Conservation (phyloP, 192 early-diverging fungal genomes). For the Umbelopsis vinacea region DNA sequence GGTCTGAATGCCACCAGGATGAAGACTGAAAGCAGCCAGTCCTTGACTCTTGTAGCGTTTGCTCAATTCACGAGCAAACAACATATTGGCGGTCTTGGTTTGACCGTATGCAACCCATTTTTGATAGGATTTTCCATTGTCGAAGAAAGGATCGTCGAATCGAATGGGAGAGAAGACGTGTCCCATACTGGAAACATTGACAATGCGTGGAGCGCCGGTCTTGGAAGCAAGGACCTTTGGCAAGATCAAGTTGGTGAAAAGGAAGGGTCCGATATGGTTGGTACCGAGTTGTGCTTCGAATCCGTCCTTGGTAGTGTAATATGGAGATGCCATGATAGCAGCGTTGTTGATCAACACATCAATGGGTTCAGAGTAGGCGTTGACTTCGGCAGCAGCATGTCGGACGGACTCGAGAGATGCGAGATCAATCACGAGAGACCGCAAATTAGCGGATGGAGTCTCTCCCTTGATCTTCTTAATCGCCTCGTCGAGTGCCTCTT, state of each 20-base stretch:
- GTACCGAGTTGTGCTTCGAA: conserved; percentile 69
- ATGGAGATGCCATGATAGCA: conserved; percentile 62
- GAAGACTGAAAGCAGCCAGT: conserved; percentile 9
- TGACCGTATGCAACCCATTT: conserved; percentile 25
- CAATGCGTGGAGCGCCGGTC: background rate
- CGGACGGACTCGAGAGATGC: conserved; percentile 43
- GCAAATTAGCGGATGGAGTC: conserved; percentile 23
- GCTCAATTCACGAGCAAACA: conserved; percentile 41
- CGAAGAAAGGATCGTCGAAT: background rate
- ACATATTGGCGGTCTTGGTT: conserved; percentile 57
- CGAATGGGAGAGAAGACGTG: background rate
- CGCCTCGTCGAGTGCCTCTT: conserved; percentile 18
- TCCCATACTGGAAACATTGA: background rate
- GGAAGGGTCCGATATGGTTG: conserved; percentile 66
- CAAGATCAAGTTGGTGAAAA: conserved; percentile 34
- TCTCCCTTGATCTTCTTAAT: conserved; percentile 29
- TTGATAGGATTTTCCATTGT: background rate
- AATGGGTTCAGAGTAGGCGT: conserved; percentile 23
- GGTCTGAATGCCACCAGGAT: conserved; percentile 3
- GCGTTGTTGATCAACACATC: conserved; percentile 11
- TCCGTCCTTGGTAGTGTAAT: conserved; percentile 52
- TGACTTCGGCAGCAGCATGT: background rate
- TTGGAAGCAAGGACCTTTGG: conserved; percentile 19
- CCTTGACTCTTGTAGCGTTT: conserved; percentile 14
- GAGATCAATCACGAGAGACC: conserved; percentile 33